Evolutionary conservation across 768 basidiomycete species (phyloP).

Genomic region (Lactifluus hygrophoroides): DNA sequence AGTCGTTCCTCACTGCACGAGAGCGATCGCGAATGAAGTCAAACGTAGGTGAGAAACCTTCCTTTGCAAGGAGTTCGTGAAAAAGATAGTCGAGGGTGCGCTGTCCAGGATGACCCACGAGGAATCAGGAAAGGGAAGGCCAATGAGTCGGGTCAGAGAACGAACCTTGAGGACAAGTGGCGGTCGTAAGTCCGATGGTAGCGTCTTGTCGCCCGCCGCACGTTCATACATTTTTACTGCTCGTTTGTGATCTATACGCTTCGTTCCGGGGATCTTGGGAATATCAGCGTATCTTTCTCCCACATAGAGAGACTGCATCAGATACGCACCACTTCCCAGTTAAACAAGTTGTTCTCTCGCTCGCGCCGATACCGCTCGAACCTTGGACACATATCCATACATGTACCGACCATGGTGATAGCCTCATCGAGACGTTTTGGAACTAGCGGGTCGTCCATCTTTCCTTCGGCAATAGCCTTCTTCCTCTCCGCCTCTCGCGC

Average conservation of each 20-base stretch:
- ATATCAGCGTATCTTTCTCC: slow-evolving; percentile 29
- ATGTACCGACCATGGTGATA: slow-evolving; percentile 89
- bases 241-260: slow-evolving; percentile 71
- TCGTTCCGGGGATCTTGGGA: slow-evolving; percentile 70
- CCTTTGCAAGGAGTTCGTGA: slow-evolving; percentile 61
- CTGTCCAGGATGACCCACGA: slow-evolving; percentile 30
- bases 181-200: slow-evolving; percentile 89
- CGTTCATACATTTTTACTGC: slow-evolving; percentile 96
- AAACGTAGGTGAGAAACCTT: slow-evolving; percentile 62
- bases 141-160: neutral
- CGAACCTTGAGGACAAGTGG: slow-evolving; percentile 70
- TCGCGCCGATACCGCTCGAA: slow-evolving; percentile 91
- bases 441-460: slow-evolving; percentile 80
- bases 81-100: slow-evolving; percentile 90
- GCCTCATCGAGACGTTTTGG: slow-evolving; percentile 81
- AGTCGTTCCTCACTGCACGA: slow-evolving; percentile 84
- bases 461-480: slow-evolving; percentile 68
- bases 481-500: slow-evolving; percentile 64
- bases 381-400: slow-evolving; percentile 88
- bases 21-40: slow-evolving; percentile 90
- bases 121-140: neutral
- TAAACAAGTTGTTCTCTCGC: slow-evolving; percentile 77
- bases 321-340: slow-evolving; percentile 71
- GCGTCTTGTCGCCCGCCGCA: slow-evolving; percentile 83
- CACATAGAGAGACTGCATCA: neutral